Percentiles rank a stretch among this genome's conserved stretches.
These are phyloP conservation scores for Pleurotus sapidus DNA, from an alignment of 768 basidiomycete species.

Conservation along the genomic window DNA sequence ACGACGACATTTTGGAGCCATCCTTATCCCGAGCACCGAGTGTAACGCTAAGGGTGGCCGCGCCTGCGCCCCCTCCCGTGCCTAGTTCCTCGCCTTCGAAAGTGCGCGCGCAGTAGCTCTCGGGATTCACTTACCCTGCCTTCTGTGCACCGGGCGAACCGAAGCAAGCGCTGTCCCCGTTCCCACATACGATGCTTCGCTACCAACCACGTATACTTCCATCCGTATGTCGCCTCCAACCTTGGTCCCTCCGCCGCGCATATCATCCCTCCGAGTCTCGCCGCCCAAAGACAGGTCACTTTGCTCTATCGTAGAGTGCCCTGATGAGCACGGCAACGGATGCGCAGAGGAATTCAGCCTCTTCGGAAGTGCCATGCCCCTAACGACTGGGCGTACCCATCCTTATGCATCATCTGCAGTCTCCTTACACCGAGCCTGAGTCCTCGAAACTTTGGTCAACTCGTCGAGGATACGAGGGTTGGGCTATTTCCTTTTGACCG, in stretches of 20 bases:
- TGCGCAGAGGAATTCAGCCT: constrained; percentile 24
- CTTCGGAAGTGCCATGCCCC: constrained; percentile 7
- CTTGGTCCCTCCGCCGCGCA: background rate
- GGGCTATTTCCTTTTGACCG: constrained; percentile 8
- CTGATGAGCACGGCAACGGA: constrained; percentile 27
- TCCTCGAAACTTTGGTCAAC: constrained; percentile 26
- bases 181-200: background rate
- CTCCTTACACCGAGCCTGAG: constrained; percentile 11
- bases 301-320: constrained; percentile 30
- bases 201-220: constrained; percentile 2
- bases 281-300: constrained; percentile 16
- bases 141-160: constrained; percentile 4
- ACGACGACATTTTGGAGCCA: background rate
- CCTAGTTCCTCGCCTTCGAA: constrained; percentile 6
- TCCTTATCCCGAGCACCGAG: background rate
- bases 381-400: constrained; percentile 4
- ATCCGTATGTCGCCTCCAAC: background rate
- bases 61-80: constrained; percentile 9
- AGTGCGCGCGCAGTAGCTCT: background rate
- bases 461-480: constrained; percentile 23
- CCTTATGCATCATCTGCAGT: background rate
- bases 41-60: background rate
- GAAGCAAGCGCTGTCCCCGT: constrained; percentile 2
- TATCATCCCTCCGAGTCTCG: background rate
- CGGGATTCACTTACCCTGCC: constrained; percentile 4